These are phyloP conservation scores for Coemansia furcata DNA, from an alignment of 192 early-diverging fungal genomes.

Conservation along the genomic window DNA sequence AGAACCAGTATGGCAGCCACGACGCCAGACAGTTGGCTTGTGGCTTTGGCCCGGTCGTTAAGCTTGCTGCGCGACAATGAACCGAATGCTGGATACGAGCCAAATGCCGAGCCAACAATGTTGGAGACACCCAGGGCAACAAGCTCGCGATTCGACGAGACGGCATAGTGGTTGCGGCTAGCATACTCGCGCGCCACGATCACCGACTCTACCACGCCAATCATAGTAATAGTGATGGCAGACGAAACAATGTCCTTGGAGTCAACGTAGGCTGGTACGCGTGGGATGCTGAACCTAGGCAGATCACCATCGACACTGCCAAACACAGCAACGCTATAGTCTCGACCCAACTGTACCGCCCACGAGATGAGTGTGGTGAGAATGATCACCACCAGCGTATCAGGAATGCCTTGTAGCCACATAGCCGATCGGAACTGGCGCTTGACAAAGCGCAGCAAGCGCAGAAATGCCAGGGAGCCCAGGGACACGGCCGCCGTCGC, in stretches of 20 bases:
- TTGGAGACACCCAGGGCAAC: constrained; percentile 94
- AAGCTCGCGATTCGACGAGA: constrained; percentile 94
- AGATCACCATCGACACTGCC: constrained; percentile 69
- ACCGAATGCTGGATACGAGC: constrained; percentile 78
- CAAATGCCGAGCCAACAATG: constrained; percentile 77
- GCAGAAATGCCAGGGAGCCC: constrained; percentile 67
- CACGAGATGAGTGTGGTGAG: constrained; percentile 72
- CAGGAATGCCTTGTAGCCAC: constrained; percentile 81
- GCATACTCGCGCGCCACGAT: constrained; percentile 93
- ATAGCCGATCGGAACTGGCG: constrained; percentile 24
- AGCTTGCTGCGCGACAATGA: constrained; percentile 90
- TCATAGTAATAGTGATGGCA: constrained; percentile 86
- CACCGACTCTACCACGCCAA: constrained; percentile 97
- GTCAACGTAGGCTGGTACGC: constrained; percentile 61
- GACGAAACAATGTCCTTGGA: constrained; percentile 72
- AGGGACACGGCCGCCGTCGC: constrained; percentile 73
- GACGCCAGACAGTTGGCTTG: constrained; percentile 84
- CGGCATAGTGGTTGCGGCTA: constrained; percentile 84
- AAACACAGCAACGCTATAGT: constrained; percentile 72
- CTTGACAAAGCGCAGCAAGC: constrained; percentile 50
- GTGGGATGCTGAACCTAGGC: constrained; percentile 55
- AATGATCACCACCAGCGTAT: constrained; percentile 86
- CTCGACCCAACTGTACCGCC: constrained; percentile 47
- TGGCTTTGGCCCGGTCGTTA: constrained; percentile 90
- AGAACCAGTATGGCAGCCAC: constrained; percentile 75